Conservation (phyloP, 2,329 filamentous ascomycete species). For the Penicillium palitans region DNA sequence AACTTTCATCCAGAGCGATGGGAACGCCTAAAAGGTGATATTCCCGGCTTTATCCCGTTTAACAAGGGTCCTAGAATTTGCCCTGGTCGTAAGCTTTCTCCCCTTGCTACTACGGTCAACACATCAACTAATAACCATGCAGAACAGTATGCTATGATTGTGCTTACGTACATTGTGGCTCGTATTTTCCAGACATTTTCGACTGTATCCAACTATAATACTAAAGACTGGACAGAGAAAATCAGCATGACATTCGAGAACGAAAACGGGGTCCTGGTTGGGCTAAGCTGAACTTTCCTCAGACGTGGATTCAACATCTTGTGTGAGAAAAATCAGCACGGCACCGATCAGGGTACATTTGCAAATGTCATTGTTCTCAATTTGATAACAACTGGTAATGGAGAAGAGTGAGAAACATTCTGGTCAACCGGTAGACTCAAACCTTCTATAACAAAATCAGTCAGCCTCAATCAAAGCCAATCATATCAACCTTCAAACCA, state of each 20-base stretch:
- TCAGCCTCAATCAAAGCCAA: neutral
- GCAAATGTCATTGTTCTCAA: neutral
- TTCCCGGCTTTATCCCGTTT: neutral
- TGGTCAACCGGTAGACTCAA: neutral
- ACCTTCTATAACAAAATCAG: neutral
- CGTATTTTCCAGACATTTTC: constrained; percentile 18
- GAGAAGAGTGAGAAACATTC: neutral
- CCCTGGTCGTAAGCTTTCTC: neutral
- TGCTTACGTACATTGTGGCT: constrained; percentile 17
- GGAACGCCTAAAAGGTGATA: neutral
- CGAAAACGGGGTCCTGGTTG: constrained; percentile 16
- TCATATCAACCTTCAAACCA: neutral
- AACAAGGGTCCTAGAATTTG: neutral
- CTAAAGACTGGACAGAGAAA: constrained; percentile 11
- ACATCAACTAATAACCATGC: neutral
- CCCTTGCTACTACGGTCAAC: neutral
- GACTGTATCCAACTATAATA: constrained; percentile 9
- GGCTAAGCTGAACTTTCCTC: constrained; percentile 1
- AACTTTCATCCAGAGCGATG: too few relatives aligned
- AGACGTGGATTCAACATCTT: neutral
- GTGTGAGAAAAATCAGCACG: too few relatives aligned
- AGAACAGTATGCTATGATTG: constrained; percentile 16
- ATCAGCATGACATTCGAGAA: constrained; percentile 19
- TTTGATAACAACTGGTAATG: neutral
- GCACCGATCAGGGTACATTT: neutral